Percentiles rank a stretch among this genome's conserved stretches.
These are phyloP conservation scores for Pythium aquatile DNA, from an alignment of 352 stramenopile species.

Conservation along the genomic window DNA sequence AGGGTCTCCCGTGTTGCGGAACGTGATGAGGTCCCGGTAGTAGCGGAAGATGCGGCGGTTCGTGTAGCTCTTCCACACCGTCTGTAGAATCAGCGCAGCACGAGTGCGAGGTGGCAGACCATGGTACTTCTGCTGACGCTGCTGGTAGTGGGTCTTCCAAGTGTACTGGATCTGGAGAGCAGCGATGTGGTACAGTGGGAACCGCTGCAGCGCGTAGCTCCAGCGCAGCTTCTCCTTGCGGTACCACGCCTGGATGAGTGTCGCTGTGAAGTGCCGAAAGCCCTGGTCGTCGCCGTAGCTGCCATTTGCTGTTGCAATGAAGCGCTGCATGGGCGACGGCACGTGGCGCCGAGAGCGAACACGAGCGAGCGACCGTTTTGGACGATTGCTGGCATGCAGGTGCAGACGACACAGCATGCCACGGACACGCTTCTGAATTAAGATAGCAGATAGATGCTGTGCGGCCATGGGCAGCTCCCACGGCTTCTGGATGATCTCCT, in stretches of 20 bases:
- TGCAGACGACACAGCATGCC: constrained; percentile 57
- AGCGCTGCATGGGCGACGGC: constrained; percentile 71
- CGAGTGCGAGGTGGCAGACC: constrained; percentile 35
- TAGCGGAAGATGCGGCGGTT: constrained; percentile 76
- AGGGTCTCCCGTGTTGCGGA: constrained; percentile 75
- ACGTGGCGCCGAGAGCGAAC: constrained; percentile 6
- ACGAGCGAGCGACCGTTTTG: constrained; percentile 2
- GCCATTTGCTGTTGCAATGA: constrained; percentile 45
- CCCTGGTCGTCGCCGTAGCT: constrained; percentile 53
- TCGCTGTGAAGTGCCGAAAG: constrained; percentile 63
- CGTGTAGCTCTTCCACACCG: constrained; percentile 70
- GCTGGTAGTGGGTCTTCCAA: constrained; percentile 58
- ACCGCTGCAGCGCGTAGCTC: constrained; percentile 46
- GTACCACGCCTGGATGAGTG: constrained; percentile 68
- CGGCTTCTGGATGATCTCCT: constrained; percentile 64
- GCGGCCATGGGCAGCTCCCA: constrained; percentile 85
- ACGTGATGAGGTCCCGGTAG: constrained; percentile 79
- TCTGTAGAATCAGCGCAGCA: constrained; percentile 56
- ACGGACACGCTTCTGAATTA: constrained; percentile 74
- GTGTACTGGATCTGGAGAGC: constrained; percentile 81
- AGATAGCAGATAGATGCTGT: constrained; percentile 69
- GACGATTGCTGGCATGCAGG: not conserved
- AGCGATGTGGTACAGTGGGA: constrained; percentile 82
- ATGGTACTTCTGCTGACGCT: constrained; percentile 32
- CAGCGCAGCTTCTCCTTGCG: constrained; percentile 49